Percentiles rank a stretch among this genome's conserved stretches.
Conservation (phyloP, 176 grass and related monocot species). For the Lolium perenne region DNA sequence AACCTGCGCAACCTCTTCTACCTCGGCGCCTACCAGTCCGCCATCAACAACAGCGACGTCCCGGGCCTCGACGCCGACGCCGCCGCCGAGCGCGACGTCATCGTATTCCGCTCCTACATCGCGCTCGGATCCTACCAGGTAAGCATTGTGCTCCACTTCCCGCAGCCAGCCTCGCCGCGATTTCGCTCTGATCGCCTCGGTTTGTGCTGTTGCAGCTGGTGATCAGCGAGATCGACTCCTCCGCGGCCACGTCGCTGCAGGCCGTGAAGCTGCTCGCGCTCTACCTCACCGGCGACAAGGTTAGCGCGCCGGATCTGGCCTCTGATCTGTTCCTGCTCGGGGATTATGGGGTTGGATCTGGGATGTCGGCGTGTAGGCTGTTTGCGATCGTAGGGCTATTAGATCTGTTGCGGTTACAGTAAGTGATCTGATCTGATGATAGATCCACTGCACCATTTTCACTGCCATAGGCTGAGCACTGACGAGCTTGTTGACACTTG, state of each 20-base stretch:
- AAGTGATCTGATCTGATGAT: slow-evolving; percentile 4
- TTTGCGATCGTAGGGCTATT: not conserved
- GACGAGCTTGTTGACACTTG: not conserved
- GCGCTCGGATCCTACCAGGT: slow-evolving; percentile 97
- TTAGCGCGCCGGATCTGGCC: slow-evolving; percentile 52
- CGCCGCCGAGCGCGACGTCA: slow-evolving; percentile 78
- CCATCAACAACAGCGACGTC: slow-evolving; percentile 96
- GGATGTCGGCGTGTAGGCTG: not conserved
- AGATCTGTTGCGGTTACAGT: slow-evolving; percentile 35
- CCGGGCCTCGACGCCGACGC: slow-evolving; percentile 67
- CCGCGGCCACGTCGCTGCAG: slow-evolving; percentile 89
- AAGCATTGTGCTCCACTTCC: not conserved
- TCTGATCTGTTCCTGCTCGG: slow-evolving; percentile 4
- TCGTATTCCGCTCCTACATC: slow-evolving; percentile 96
- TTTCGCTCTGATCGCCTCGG: not conserved
- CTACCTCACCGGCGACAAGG: slow-evolving; percentile 82
- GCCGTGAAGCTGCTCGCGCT: slow-evolving; percentile 89
- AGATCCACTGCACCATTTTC: slow-evolving; percentile 14
- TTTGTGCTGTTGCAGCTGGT: slow-evolving; percentile 64
- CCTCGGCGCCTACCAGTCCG: slow-evolving; percentile 95
- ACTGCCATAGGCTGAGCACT: not conserved
- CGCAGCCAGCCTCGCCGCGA: not conserved
- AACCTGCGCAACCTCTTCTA: slow-evolving; percentile 94
- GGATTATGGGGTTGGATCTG: slow-evolving; percentile 38
- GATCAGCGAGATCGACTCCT: slow-evolving; percentile 89